These are phyloP conservation scores for Hericium rajendrae DNA, from an alignment of 768 basidiomycete species.

Conservation along the genomic window DNA sequence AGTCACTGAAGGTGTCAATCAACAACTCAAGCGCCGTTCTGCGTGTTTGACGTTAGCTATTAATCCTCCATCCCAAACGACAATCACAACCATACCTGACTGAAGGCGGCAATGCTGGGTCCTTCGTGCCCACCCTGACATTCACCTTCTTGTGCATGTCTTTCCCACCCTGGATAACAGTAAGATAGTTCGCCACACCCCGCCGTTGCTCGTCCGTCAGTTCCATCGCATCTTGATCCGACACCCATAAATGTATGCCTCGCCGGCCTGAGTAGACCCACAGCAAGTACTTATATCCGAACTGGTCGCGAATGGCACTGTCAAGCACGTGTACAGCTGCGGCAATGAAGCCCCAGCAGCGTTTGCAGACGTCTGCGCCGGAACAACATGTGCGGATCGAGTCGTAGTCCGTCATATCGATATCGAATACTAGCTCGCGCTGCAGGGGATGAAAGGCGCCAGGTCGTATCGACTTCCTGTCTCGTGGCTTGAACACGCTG, in stretches of 20 bases:
- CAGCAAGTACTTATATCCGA: constrained; percentile 81
- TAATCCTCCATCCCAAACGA: too few species aligned
- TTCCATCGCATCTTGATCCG: constrained; percentile 78
- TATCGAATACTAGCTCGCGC: constrained; percentile 97
- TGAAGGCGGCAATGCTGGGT: constrained; percentile 53
- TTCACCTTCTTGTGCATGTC: constrained; percentile 79
- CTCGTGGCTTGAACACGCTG: too few species aligned
- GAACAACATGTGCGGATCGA: constrained; percentile 90
- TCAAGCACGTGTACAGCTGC: constrained; percentile 87
- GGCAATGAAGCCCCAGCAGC: constrained; percentile 93
- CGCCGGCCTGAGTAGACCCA: constrained; percentile 99
- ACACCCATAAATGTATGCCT: constrained; percentile 98
- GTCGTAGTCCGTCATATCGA: constrained; percentile 99
- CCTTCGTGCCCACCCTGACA: constrained; percentile 36
- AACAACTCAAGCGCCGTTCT: constrained; percentile 36
- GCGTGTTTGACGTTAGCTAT: background rate
- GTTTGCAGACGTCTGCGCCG: constrained; percentile 79
- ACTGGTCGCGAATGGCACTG: constrained; percentile 70
- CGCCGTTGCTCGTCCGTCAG: constrained; percentile 88
- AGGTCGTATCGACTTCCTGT: constrained; percentile 76
- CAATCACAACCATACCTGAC: too few species aligned
- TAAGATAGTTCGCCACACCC: constrained; percentile 79
- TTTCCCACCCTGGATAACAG: constrained; percentile 72
- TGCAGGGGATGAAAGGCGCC: constrained; percentile 59
- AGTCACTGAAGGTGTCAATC: constrained; percentile 43